Evolutionary conservation across 139 green algal species (phyloP), one percentile per base, ranked within the genome.

Genomic region (Chlorella sp.): DNA sequence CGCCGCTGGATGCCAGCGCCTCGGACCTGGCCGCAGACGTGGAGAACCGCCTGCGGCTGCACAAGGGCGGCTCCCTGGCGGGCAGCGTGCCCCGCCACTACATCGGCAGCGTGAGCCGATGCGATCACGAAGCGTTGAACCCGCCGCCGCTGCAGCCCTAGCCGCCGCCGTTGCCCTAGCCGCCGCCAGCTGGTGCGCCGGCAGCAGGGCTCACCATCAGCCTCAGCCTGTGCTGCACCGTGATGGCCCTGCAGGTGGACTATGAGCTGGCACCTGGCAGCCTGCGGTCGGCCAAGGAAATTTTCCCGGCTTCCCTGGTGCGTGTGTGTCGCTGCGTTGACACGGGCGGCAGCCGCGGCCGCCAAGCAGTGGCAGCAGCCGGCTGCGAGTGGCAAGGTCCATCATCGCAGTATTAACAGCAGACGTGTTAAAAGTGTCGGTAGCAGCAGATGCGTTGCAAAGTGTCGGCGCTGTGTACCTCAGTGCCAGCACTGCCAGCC

Each of bases 191-290:
- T 30, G 20, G 26, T 64, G 36, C 19, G 54, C 46, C 24, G 36
- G 46, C 36, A 28, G 74, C n/a, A n/a, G 74, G 41, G 24, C 14
- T 36, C 48, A 7, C 3, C 30, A 11, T 44, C 16, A 38, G 8
- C 68, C 14, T 34, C n/a, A 26, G n/a, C 48, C 74, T n/a, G 74
- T 46, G 7, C 51, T 60, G 51, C 51, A 2, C 51, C 51, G 13
- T 26, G 2, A 16, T 16, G 22, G 9, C 51, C 13, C 46, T 40
- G 65, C 89, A 96, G 93, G 92, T 90, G 41, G 94, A 97, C 74
- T 96, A 95, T 80, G 88, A 93, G 64, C 87, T 97, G 8, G 92
- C 95, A 62, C 93, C 94, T 1, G 88, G 91, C 54, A 85, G 88
- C 24, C 84, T 91, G 16, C 87, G 94, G 51, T 92, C 90, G 8